phyloP scores from a whole-genome alignment of 139 green algal species.

The Chlorella sp. region DNA sequence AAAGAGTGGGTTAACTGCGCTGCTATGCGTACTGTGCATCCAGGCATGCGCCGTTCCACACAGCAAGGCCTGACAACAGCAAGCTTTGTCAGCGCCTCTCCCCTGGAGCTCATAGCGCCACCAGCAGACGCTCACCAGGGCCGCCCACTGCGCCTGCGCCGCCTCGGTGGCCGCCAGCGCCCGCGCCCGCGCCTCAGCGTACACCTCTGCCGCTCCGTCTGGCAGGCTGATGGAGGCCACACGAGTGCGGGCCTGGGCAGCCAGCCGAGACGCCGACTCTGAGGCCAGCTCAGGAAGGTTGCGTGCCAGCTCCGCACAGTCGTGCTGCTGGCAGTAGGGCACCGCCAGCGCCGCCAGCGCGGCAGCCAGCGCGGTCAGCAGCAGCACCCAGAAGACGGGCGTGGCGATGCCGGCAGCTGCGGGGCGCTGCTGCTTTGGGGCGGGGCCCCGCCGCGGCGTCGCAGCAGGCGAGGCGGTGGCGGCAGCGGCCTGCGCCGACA shows the following conservation, averaged over 20 bases:
- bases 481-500: not conserved
- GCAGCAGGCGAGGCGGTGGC: not conserved
- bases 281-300: slow-evolving; percentile 11
- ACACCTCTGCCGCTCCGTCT: not conserved
- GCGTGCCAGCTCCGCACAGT: slow-evolving; percentile 17
- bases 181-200: not conserved
- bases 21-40: too few species aligned
- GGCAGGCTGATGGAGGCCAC: not conserved
- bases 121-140: not conserved
- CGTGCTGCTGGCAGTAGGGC: slow-evolving; percentile 29
- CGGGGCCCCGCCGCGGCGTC: not conserved
- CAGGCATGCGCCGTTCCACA: too few species aligned
- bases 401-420: not conserved
- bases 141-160: not conserved
- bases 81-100: not conserved
- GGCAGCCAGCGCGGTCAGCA: not conserved
- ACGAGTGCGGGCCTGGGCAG: not conserved
- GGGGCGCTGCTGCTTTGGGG: not conserved
- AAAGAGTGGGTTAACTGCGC: too few species aligned
- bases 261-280: not conserved
- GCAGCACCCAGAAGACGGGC: slow-evolving; percentile 8
- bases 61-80: not conserved
- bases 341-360: not conserved
- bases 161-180: not conserved
- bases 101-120: not conserved